Percentiles rank a stretch among this genome's conserved stretches.
These are phyloP conservation scores for Boletus putidus DNA, from an alignment of 1,284 basidiomycete species.

Conservation along the genomic window DNA sequence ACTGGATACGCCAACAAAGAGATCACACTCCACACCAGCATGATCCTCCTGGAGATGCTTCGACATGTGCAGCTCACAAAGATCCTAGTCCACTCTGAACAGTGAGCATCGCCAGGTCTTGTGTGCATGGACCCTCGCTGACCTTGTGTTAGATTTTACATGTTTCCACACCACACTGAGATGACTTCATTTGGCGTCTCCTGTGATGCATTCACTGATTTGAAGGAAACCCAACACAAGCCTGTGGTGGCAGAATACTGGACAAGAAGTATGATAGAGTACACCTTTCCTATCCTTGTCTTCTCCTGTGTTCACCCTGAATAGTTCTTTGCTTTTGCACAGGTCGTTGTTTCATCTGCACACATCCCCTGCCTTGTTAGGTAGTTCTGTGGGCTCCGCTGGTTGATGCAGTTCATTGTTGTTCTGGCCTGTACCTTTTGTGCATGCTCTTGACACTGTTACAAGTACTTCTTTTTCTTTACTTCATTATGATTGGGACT, in stretches of 20 bases:
- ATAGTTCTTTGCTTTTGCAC: conserved; percentile 95
- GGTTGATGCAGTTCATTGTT: no score
- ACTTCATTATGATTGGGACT: no score
- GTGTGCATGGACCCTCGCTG: conserved; percentile 9
- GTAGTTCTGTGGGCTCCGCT: no score
- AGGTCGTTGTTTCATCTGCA: no score
- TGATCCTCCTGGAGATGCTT: conserved; percentile 97
- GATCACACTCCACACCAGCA: conserved; percentile 93
- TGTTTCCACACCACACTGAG: conserved; percentile 95
- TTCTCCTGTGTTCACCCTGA: conserved; percentile 1
- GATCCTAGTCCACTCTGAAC: conserved; percentile 88
- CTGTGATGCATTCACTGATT: conserved; percentile 94
- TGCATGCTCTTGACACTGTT: no score
- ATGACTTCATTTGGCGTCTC: conserved; percentile 97
- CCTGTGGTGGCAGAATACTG: conserved; percentile 92
- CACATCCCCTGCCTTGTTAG: no score
- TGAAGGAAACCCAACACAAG: conserved; percentile 97
- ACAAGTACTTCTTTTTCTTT: no score
- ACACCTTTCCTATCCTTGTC: conserved; percentile 31
- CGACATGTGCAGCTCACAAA: conserved; percentile 90
- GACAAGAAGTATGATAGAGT: conserved; percentile 96
- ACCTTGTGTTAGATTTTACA: conserved; percentile 75
- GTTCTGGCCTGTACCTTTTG: no score
- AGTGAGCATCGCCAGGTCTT: conserved; percentile 56
- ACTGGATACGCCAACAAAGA: conserved; percentile 94